Evolutionary conservation across 495 filamentous ascomycete genomes (phyloP).

Genomic region (Neurospora discreta): DNA sequence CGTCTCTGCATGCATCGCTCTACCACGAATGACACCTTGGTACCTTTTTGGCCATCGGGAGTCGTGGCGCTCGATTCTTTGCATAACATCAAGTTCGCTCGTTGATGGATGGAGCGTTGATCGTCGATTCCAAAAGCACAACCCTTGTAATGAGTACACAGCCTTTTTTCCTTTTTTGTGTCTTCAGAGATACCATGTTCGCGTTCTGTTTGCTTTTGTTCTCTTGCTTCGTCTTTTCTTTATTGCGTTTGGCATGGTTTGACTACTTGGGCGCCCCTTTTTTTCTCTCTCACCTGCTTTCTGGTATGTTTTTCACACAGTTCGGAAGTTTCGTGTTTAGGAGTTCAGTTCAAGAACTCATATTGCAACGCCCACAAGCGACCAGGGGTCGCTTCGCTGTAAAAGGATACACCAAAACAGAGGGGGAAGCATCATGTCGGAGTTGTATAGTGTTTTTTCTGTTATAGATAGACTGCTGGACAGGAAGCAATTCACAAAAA

Average conservation of each 20-base stretch:
- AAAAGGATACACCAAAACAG: background rate
- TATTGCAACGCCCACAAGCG: background rate
- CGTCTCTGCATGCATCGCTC: background rate
- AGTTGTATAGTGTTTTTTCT: background rate
- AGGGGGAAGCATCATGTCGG: background rate
- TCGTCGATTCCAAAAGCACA: background rate
- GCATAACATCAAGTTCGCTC: background rate
- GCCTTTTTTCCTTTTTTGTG: background rate
- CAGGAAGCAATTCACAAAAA: background rate
- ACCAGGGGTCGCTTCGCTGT: background rate
- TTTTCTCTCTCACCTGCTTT: slow-evolving; percentile 3
- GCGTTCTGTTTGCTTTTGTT: background rate
- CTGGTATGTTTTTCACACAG: slow-evolving; percentile 3
- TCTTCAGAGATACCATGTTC: background rate
- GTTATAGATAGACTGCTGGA: background rate
- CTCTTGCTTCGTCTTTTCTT: background rate
- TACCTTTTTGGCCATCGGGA: background rate
- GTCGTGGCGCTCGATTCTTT: background rate
- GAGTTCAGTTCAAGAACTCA: background rate
- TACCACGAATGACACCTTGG: background rate
- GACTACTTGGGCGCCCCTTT: background rate
- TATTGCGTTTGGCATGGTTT: background rate
- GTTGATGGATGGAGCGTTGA: background rate
- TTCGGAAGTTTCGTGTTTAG: background rate
- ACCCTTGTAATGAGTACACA: background rate